phyloP scores from a whole-genome alignment of 768 basidiomycete species.

The Russula earlei region DNA sequence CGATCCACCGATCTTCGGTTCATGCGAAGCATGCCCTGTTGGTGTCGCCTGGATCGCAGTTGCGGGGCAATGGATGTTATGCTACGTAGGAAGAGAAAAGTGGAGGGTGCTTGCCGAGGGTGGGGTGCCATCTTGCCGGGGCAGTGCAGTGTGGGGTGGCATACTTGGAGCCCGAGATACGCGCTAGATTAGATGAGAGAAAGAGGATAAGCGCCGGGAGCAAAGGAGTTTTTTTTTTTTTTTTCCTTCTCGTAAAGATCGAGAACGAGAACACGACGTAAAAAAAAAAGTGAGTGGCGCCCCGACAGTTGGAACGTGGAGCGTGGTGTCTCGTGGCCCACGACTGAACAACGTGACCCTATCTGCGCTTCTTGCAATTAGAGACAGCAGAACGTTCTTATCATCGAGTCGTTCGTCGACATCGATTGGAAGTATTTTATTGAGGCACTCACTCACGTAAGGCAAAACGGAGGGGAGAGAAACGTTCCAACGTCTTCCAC shows the following conservation, averaged over 20 bases:
- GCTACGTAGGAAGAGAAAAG: not conserved
- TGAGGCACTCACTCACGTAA: no score
- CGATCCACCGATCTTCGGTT: conserved; percentile 17
- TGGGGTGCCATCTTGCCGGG: not conserved
- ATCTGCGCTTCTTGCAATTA: no score
- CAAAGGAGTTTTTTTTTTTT: not conserved
- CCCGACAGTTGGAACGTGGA: no score
- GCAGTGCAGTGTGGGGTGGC: not conserved
- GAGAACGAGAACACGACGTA: not conserved
- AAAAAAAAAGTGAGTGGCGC: no score
- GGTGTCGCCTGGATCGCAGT: not conserved
- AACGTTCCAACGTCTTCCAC: no score
- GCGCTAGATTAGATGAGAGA: not conserved
- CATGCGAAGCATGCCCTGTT: not conserved
- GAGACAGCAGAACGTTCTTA: no score
- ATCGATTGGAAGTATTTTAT: no score
- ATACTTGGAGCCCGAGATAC: not conserved
- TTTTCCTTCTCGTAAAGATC: not conserved
- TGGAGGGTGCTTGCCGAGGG: not conserved
- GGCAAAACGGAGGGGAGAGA: not conserved
- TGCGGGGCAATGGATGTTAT: not conserved
- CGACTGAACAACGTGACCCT: no score
- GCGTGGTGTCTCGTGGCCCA: no score
- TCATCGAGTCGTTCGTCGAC: no score
- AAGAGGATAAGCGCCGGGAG: not conserved